Conservation (phyloP, 345 rosid genomes). For the Eucalyptus dawsonii region DNA sequence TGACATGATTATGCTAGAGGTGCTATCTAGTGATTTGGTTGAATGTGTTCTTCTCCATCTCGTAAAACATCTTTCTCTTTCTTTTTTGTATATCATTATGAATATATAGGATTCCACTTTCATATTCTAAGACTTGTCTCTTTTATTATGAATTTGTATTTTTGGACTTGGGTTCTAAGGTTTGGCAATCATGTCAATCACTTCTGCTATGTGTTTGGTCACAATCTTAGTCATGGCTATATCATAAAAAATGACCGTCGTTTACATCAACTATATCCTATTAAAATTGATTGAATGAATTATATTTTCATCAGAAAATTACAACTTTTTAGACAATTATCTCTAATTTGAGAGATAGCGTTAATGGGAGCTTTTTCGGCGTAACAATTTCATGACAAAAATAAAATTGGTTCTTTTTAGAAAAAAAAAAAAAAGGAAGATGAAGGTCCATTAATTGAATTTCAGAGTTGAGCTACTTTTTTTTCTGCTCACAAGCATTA, state of each 20-base stretch:
- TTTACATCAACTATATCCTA: accelerated
- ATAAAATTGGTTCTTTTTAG: neutral
- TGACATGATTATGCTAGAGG: too few species aligned
- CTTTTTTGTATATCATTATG: too few species aligned
- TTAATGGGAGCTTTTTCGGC: neutral
- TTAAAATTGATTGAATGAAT: neutral
- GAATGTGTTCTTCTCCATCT: neutral
- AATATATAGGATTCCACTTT: too few species aligned
- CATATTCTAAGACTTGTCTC: neutral
- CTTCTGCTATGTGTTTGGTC: neutral
- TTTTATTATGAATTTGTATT: too few species aligned
- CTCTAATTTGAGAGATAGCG: neutral
- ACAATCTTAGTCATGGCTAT: neutral
- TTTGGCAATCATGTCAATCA: neutral
- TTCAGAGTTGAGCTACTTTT: neutral
- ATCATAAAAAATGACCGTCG: accelerated
- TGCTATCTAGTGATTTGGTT: neutral
- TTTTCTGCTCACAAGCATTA: neutral
- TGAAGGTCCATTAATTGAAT: neutral
- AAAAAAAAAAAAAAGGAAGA: neutral
- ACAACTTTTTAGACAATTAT: neutral
- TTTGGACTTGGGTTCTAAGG: neutral
- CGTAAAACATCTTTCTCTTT: too few species aligned
- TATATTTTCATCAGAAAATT: neutral
- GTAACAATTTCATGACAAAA: neutral